Evolutionary conservation across 108 stramenopile genomes (phyloP).

Genomic region (Thalassiosira profunda): DNA sequence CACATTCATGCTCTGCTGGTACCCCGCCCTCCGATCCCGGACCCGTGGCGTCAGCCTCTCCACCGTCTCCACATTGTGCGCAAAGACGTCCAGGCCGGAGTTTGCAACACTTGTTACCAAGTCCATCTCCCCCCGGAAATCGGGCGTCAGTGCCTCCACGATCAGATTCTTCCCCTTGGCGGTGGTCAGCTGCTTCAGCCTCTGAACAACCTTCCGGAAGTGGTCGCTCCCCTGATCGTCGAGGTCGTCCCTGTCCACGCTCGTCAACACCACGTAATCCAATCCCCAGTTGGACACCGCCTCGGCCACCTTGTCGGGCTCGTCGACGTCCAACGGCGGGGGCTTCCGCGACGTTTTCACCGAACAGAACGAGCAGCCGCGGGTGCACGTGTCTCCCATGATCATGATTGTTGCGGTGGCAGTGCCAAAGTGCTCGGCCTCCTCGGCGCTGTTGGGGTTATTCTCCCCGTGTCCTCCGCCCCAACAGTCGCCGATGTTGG

Average conservation of each 20-base stretch:
- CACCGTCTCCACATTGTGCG: constrained; percentile 99
- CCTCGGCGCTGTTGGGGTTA: no score
- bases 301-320: constrained; percentile 95
- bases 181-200: constrained; percentile 95
- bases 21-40: constrained; percentile 93
- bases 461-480: constrained; percentile 98
- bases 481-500: constrained; percentile 99
- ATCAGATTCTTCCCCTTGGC: constrained; percentile 88
- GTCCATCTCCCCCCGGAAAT: constrained; percentile 90
- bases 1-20: constrained; percentile 91
- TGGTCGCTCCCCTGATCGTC: constrained; percentile 95
- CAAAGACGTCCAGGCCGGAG: constrained; percentile 98
- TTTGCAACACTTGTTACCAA: constrained; percentile 87
- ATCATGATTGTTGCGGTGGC: constrained; percentile 99
- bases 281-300: constrained; percentile 97
- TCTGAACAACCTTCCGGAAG: constrained; percentile 94
- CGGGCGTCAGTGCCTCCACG: constrained; percentile 98
- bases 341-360: constrained; percentile 94
- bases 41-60: constrained; percentile 92
- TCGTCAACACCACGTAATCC: constrained; percentile 98
- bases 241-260: constrained; percentile 97
- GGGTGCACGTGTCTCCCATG: constrained; percentile 98
- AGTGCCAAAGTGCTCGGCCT: constrained; percentile 56
- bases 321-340: constrained; percentile 95
- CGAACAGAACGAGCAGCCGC: constrained; percentile 98